Conservation (phyloP, 139 green algal species). For the Zygnema cylindricum region DNA sequence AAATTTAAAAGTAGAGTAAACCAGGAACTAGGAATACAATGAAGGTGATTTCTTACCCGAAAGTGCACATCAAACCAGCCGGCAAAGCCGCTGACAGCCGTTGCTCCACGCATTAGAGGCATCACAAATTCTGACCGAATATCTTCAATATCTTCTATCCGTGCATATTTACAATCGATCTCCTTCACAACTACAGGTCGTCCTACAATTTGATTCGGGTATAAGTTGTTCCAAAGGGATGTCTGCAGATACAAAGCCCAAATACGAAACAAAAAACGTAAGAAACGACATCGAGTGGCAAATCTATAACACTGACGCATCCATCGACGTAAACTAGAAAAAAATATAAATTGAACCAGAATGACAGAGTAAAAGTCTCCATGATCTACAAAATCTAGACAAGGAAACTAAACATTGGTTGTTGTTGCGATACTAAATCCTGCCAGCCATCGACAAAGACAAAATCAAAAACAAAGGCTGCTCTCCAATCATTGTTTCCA, state of each 20-base stretch:
- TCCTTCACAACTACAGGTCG: slow-evolving; percentile 70
- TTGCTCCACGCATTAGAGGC: not conserved
- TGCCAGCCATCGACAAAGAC: too few relatives aligned
- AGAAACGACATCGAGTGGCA: too few relatives aligned
- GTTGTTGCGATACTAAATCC: not conserved
- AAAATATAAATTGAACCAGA: not conserved
- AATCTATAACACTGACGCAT: not conserved
- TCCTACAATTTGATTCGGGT: slow-evolving; percentile 54
- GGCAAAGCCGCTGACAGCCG: slow-evolving; percentile 68
- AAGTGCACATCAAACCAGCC: slow-evolving; percentile 93
- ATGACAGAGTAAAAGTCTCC: not conserved
- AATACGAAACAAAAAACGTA: too few relatives aligned
- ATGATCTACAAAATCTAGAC: not conserved
- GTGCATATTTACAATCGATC: slow-evolving; percentile 85
- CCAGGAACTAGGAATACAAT: not conserved
- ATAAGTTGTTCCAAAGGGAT: slow-evolving; percentile 31
- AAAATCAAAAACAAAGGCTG: too few relatives aligned
- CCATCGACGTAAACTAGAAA: not conserved
- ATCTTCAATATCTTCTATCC: slow-evolving; percentile 42
- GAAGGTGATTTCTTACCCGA: slow-evolving; percentile 26
- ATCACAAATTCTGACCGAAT: slow-evolving; percentile 24
- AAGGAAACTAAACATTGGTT: not conserved
- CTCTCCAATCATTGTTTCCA: too few relatives aligned
- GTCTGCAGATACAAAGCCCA: slow-evolving; percentile 30
- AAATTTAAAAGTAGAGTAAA: slow-evolving; percentile 15